Conservation (phyloP, 495 filamentous ascomycete genomes). For the Cairneyella variabilis region DNA sequence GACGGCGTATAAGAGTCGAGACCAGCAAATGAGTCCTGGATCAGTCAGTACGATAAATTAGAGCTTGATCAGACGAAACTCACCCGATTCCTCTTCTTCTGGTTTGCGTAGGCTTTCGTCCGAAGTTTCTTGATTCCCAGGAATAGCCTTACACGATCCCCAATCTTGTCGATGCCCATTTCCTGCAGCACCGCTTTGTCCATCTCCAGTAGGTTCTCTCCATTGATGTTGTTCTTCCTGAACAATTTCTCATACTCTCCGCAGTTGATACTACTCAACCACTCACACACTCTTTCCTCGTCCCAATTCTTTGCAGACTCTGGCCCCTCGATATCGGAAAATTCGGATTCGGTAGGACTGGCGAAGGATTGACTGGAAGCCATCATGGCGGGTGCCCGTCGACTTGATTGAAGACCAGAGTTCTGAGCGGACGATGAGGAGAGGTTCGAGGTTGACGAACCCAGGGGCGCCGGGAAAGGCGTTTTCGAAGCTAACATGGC, state of each 20-base stretch:
- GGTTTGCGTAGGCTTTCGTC: constrained; percentile 76
- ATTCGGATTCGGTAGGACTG: constrained; percentile 92
- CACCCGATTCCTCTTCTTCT: constrained; percentile 84
- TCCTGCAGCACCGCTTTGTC: constrained; percentile 96
- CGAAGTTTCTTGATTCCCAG: constrained; percentile 89
- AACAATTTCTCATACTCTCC: constrained; percentile 91
- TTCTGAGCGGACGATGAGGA: constrained; percentile 47
- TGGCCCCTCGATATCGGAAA: constrained; percentile 66
- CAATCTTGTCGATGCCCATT: constrained; percentile 97
- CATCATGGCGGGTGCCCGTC: constrained; percentile 52
- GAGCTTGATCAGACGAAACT: constrained; percentile 26
- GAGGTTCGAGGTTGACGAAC: constrained; percentile 49
- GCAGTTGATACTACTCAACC: constrained; percentile 86
- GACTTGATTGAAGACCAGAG: constrained; percentile 48
- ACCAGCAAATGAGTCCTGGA: constrained; percentile 66
- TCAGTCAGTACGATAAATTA: constrained; percentile 22
- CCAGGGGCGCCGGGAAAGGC: constrained; percentile 63
- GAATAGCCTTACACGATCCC: constrained; percentile 93
- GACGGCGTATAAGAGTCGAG: constrained; percentile 64
- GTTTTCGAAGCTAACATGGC: constrained; percentile 86
- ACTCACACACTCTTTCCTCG: constrained; percentile 85
- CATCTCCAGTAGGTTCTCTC: constrained; percentile 92
- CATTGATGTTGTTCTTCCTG: constrained; percentile 91
- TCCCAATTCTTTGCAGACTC: constrained; percentile 73
- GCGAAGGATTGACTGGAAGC: constrained; percentile 63